These are phyloP conservation scores for Fusarium phyllophilum DNA, from an alignment of 2,329 filamentous ascomycete genomes.

Conservation along the genomic window DNA sequence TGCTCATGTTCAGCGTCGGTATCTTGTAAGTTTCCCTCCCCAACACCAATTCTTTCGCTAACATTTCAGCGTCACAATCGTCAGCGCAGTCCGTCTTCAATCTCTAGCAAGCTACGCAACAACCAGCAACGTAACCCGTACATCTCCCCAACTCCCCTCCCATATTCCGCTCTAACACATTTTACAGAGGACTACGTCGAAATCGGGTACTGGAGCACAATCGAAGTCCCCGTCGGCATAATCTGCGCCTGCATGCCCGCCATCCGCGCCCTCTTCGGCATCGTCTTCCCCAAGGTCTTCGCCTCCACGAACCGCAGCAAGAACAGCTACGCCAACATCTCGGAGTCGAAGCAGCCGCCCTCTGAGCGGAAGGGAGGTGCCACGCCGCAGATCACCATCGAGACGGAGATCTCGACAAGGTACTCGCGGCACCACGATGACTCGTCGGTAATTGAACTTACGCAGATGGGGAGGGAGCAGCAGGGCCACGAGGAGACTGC, in stretches of 20 bases:
- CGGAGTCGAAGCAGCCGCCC: background rate
- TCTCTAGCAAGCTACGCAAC: constrained; percentile 22
- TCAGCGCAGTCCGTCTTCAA: constrained; percentile 13
- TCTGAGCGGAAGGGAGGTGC: background rate
- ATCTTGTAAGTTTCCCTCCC: background rate
- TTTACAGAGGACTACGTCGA: constrained; percentile 39
- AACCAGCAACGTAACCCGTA: constrained; percentile 19
- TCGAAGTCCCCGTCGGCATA: constrained; percentile 46
- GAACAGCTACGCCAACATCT: constrained; percentile 28
- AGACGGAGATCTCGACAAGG: background rate
- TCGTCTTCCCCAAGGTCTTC: constrained; percentile 30
- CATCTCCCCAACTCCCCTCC: accelerated
- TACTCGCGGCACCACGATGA: background rate
- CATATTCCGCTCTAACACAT: background rate
- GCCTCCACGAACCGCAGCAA: constrained; percentile 16
- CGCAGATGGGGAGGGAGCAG: background rate
- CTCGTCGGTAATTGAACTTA: constrained; percentile 9
- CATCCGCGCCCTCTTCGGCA: constrained; percentile 32
- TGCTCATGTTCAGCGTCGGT: constrained; percentile 23
- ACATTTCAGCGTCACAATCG: constrained; percentile 5
- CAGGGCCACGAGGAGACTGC: background rate
- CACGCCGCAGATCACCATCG: background rate
- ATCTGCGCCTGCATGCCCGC: constrained; percentile 46
- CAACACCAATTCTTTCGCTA: background rate
- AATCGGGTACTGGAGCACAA: constrained; percentile 43